phyloP scores from a whole-genome alignment of 345 rosid genomes.

The Ailanthus altissimus region DNA sequence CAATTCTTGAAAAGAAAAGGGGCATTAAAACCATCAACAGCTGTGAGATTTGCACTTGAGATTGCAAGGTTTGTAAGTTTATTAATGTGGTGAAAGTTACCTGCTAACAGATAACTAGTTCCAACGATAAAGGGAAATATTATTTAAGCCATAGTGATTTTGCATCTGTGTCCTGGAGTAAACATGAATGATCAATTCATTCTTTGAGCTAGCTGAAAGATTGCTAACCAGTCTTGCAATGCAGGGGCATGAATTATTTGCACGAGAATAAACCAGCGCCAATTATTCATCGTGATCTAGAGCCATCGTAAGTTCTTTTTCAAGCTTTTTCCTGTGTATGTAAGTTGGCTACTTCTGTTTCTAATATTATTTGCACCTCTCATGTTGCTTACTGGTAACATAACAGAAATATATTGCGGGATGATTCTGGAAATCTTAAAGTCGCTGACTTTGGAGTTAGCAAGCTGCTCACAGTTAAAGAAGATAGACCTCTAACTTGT shows the following conservation, averaged over 20 bases:
- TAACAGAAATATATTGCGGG: conserved; percentile 86
- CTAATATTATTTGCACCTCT: conserved; percentile 35
- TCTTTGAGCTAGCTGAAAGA: conserved; percentile 13
- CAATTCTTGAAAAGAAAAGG: conserved; percentile 59
- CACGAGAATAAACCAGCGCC: conserved; percentile 88
- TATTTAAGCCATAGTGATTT: neutral
- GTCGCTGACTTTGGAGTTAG: conserved; percentile 98
- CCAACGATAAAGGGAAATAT: neutral
- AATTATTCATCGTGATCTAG: conserved; percentile 95
- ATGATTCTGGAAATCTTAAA: conserved; percentile 92
- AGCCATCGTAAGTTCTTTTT: conserved; percentile 91
- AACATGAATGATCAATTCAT: conserved; percentile 15
- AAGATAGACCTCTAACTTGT: conserved; percentile 69
- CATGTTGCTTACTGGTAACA: conserved; percentile 37
- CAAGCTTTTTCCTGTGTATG: conserved; percentile 2
- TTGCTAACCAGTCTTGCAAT: conserved; percentile 16
- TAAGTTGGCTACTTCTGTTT: conserved; percentile 30
- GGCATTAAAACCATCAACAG: conserved; percentile 53
- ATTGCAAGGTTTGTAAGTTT: conserved; percentile 73
- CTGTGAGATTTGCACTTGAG: conserved; percentile 85
- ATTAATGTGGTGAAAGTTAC: conserved; percentile 9
- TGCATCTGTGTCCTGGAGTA: neutral
- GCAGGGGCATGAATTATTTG: conserved; percentile 95
- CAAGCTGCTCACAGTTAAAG: conserved; percentile 84
- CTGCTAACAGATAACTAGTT: neutral